phyloP scores from a whole-genome alignment of 1,284 basidiomycete genomes.

The Sparassis latifolia region DNA sequence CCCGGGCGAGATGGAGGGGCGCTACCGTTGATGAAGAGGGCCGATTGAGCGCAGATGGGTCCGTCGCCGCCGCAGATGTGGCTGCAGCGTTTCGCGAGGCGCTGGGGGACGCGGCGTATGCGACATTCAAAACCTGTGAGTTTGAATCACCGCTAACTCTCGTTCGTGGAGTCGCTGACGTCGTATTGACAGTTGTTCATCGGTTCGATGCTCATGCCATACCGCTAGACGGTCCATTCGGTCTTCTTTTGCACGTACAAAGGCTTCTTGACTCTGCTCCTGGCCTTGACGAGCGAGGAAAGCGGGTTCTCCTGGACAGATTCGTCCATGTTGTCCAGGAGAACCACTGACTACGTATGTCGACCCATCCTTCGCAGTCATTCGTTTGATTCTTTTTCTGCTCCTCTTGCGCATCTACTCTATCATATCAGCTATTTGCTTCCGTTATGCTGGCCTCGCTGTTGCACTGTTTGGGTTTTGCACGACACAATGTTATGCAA shows the following conservation, averaged over 20 bases:
- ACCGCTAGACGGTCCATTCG: conserved; percentile 64
- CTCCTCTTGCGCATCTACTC: not conserved
- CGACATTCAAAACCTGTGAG: conserved; percentile 65
- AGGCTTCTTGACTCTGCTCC: conserved; percentile 46
- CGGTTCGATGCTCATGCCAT: conserved; percentile 70
- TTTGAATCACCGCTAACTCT: conserved; percentile 9
- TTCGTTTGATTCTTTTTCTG: not conserved
- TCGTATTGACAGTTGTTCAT: conserved; percentile 25
- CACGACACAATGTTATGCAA: not conserved
- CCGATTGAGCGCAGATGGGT: conserved; percentile 31
- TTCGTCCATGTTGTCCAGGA: conserved; percentile 60
- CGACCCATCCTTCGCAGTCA: conserved; percentile 8
- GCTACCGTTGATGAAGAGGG: conserved; percentile 25
- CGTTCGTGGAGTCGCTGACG: not conserved
- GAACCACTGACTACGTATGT: conserved; percentile 32
- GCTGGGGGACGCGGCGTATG: conserved; percentile 56
- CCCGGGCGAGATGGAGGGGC: conserved; percentile 24
- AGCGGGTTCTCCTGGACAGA: conserved; percentile 46
- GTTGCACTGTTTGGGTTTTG: conserved; percentile 3
- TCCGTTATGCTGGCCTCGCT: conserved; percentile 3
- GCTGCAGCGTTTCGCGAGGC: conserved; percentile 56
- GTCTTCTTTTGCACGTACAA: conserved; percentile 57
- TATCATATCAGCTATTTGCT: conserved; percentile 2
- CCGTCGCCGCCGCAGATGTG: conserved; percentile 36
- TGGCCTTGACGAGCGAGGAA: conserved; percentile 40